These are phyloP conservation scores for Nyctanthes arbortristis DNA, from an alignment of 257 asterid species.

Conservation along the genomic window DNA sequence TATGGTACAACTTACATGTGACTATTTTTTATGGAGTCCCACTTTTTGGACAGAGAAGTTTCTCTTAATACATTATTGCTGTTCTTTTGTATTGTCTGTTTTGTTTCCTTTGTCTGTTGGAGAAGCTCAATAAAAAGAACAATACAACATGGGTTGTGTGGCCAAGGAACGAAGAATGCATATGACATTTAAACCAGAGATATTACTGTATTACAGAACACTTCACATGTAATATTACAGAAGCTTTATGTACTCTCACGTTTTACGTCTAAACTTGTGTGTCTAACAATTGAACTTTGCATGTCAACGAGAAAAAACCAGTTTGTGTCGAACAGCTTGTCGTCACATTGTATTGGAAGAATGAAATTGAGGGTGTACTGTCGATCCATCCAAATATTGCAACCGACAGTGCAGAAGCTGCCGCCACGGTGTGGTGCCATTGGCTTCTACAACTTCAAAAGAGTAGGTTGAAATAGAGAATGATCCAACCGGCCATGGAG, in stretches of 20 bases:
- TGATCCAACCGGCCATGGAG: conserved; percentile 98
- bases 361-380: neutral
- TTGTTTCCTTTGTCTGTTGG: neutral
- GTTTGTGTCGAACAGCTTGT: conserved; percentile 13
- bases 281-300: neutral
- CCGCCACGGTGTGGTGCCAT: neutral
- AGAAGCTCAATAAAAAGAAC: neutral
- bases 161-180: neutral
- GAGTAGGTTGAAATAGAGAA: conserved; percentile 80
- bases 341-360: neutral
- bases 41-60: neutral
- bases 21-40: neutral
- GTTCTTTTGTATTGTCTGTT: neutral
- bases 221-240: neutral
- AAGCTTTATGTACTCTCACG: neutral
- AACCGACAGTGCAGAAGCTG: neutral
- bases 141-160: neutral
- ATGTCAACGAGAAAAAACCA: neutral
- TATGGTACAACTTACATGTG: neutral
- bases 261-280: neutral
- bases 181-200: neutral
- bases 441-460: conserved; percentile 44
- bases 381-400: neutral
- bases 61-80: neutral
- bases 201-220: neutral